Evolutionary conservation across 139 green algal genomes (phyloP), one percentile per base, ranked within the genome.

Genomic region (Prasinococcaceae sp.): DNA sequence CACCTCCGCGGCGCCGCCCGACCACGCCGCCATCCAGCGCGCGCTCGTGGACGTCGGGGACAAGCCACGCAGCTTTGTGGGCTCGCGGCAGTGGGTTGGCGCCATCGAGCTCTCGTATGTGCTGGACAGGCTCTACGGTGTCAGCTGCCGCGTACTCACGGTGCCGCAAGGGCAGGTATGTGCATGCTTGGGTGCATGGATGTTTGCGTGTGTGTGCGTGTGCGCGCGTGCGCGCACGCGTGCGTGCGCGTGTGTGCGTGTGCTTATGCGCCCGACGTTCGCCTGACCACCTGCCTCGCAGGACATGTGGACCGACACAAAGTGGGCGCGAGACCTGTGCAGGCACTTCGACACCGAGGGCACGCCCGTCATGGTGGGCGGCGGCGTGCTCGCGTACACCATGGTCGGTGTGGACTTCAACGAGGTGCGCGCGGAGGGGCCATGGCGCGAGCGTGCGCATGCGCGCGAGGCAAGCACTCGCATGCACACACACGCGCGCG

Each of bases 361-460:
- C 16, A 61, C 41, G 25, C 53, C 39, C 41, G 17, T 61, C 17
- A 53, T 50, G 39, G 42, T 50, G 8, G 41, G 87, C 19, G 88
- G 88, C 5, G 88, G 88, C 6, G 86, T 96, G 65, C 72, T 96
- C 28, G 88, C 88, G 0, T 96, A 96, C 74, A 96, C 88, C 3
- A 73, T 96, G 29, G 66, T 96, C 27, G 86, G 86, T 1, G 76
- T 96, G 6, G 70, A 80, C n/a, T 92, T 79, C 41, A 76, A 94
- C 48, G 81, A 89, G 58, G 6, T 20, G 19, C n/a, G n/a, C n/a
- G n/a, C n/a, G n/a, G n/a, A n/a, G n/a, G n/a, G n/a, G n/a, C n/a
- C n/a, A n/a, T n/a, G n/a, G n/a, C n/a, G n/a, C n/a, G n/a, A n/a
- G n/a, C n/a, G n/a, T n/a, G n/a, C n/a, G n/a, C n/a, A n/a, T n/a